Conservation (phyloP, 257 asterid species). For the Fraxinus excelsior region DNA sequence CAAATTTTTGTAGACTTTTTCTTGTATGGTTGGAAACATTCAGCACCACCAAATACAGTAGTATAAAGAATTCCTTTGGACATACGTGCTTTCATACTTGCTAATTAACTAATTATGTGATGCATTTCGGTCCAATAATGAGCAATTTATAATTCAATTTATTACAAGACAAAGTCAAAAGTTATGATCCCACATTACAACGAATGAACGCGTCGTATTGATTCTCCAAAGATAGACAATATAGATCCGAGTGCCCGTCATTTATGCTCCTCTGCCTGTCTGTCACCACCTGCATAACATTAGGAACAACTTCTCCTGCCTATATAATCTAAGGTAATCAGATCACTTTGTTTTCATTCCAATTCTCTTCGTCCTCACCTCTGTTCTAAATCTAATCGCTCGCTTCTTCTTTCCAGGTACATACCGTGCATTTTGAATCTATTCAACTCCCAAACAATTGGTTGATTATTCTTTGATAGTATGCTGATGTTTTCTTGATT, state of each 20-base stretch:
- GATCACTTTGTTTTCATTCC: too few relatives aligned
- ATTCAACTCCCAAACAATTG: not conserved
- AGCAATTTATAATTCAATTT: not conserved
- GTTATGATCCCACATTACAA: not conserved
- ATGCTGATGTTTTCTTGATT: not conserved
- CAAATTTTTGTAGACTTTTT: not conserved
- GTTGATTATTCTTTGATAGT: not conserved
- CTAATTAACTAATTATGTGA: too few relatives aligned
- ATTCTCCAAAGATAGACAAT: not conserved
- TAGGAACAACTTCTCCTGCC: not conserved
- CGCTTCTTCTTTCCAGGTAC: not conserved
- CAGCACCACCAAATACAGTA: not conserved
- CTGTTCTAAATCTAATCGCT: not conserved
- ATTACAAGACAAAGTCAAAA: not conserved
- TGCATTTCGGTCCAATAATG: not conserved
- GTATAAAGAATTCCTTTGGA: not conserved
- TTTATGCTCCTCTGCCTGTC: slow-evolving; percentile 5
- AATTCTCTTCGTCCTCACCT: not conserved
- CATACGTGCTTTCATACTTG: not conserved
- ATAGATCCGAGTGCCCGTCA: not conserved
- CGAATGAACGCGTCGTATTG: not conserved
- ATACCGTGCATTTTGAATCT: not conserved
- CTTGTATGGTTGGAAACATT: not conserved
- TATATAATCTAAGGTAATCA: not conserved
- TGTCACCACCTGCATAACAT: not conserved